Evolutionary conservation across 2,329 filamentous ascomycete species (phyloP).

Genomic region (Balansia obtecta): DNA sequence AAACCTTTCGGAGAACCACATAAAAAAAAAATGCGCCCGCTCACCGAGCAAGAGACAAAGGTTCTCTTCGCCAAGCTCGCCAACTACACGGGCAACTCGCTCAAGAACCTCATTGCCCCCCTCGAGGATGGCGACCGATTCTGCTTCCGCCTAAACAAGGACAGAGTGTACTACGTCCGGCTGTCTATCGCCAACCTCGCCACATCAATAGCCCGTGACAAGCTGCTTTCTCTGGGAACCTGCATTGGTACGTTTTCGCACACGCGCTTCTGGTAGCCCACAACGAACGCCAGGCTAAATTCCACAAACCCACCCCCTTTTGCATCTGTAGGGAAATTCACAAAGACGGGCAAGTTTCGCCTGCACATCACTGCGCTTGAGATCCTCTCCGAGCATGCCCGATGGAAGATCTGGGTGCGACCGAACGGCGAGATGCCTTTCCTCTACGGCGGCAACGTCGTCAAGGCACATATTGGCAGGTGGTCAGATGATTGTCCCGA

Average conservation of each 20-base stretch:
- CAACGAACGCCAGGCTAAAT: too few relatives aligned
- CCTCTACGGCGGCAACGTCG: constrained; percentile 82
- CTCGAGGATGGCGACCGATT: constrained; percentile 62
- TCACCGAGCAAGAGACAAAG: constrained; percentile 69
- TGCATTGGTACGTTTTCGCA: constrained; percentile 48
- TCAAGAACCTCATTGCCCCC: constrained; percentile 73
- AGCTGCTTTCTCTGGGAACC: constrained; percentile 75
- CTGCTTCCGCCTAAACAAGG: constrained; percentile 74
- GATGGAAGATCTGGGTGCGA: constrained; percentile 97
- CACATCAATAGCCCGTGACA: constrained; percentile 69
- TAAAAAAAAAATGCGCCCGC: constrained; percentile 59
- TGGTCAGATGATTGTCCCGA: constrained; percentile 89
- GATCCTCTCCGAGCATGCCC: constrained; percentile 77
- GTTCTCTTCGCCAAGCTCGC: constrained; percentile 87
- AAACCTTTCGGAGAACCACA: not conserved
- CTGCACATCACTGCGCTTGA: constrained; percentile 84
- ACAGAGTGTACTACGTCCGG: constrained; percentile 83
- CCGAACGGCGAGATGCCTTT: constrained; percentile 96
- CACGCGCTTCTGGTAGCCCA: too few relatives aligned
- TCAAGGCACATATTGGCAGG: constrained; percentile 58
- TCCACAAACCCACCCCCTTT: not conserved
- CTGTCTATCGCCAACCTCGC: constrained; percentile 85
- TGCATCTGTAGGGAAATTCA: constrained; percentile 64
- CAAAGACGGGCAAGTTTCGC: constrained; percentile 90
- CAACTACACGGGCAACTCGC: constrained; percentile 77